Percentiles rank a stretch among this genome's conserved stretches.
Conservation (phyloP, 495 filamentous ascomycete species). For the Alectoria sarmentosa region DNA sequence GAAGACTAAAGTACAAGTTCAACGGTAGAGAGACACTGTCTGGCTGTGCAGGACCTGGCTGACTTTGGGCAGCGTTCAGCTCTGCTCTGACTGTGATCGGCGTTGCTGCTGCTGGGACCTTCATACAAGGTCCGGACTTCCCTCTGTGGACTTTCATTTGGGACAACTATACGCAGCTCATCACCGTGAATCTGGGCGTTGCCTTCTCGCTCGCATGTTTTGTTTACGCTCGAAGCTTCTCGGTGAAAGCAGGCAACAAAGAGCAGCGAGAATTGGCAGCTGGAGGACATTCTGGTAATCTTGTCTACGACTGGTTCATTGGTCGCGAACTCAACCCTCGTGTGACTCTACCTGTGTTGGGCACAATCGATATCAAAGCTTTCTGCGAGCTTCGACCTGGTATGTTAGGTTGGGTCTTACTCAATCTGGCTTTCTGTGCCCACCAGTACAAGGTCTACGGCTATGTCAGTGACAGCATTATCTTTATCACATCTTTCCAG, state of each 20-base stretch:
- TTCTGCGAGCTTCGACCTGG: slow-evolving; percentile 90
- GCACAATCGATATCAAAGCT: slow-evolving; percentile 83
- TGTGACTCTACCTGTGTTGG: slow-evolving; percentile 66
- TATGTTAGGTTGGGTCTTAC: slow-evolving; percentile 79
- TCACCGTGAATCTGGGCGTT: slow-evolving; percentile 77
- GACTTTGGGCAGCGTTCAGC: slow-evolving; percentile 53
- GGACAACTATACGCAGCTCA: slow-evolving; percentile 79
- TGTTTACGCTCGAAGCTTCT: slow-evolving; percentile 75
- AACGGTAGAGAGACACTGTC: slow-evolving; percentile 53
- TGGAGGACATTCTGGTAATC: slow-evolving; percentile 76
- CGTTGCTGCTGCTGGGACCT: slow-evolving; percentile 63
- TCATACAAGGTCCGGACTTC: slow-evolving; percentile 71
- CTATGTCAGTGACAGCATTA: slow-evolving; percentile 78
- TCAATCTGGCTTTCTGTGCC: slow-evolving; percentile 78
- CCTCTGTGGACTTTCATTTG: slow-evolving; percentile 86
- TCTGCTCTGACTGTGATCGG: slow-evolving; percentile 64
- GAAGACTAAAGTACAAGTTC: slow-evolving; percentile 77
- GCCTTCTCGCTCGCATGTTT: slow-evolving; percentile 59
- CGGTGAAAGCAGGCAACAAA: slow-evolving; percentile 55
- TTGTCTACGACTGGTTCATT: slow-evolving; percentile 95
- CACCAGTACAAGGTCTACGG: slow-evolving; percentile 82
- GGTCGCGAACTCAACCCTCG: slow-evolving; percentile 95
- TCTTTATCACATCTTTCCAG: slow-evolving; percentile 75
- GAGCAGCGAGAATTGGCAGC: slow-evolving; percentile 70
- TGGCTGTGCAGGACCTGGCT: slow-evolving; percentile 9